phyloP scores from a whole-genome alignment of 2,329 filamentous ascomycete species.

The Fusarium euwallaceae region DNA sequence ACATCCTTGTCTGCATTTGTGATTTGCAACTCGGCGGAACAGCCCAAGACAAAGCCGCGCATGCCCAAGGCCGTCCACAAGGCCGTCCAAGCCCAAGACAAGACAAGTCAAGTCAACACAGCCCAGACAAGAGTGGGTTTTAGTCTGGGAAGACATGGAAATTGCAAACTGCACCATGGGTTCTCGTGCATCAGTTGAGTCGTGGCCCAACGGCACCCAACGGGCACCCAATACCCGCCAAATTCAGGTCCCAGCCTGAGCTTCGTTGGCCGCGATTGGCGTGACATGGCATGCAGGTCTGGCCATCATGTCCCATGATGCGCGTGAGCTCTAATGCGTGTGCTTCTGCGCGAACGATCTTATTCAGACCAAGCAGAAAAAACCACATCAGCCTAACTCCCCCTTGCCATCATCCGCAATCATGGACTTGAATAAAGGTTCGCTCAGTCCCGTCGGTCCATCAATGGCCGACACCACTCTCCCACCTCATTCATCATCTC shows the following conservation, averaged over 20 bases:
- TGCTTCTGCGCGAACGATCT: slow-evolving; percentile 26
- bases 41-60: not conserved
- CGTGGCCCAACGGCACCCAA: slow-evolving; percentile 40
- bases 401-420: not conserved
- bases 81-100: not conserved
- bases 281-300: slow-evolving; percentile 28
- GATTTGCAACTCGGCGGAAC: not conserved
- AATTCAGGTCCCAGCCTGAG: slow-evolving; percentile 36
- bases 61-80: not conserved
- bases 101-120: slow-evolving; percentile 10
- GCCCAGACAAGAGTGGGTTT: slow-evolving; percentile 19
- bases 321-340: slow-evolving; percentile 39
- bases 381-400: not conserved
- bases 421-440: slow-evolving; percentile 22
- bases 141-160: slow-evolving; percentile 30
- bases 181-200: slow-evolving; percentile 5
- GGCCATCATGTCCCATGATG: slow-evolving; percentile 32
- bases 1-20: not conserved
- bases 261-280: slow-evolving; percentile 31
- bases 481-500: not conserved
- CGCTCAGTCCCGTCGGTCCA: not conserved
- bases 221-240: slow-evolving; percentile 29
- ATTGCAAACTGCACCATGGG: slow-evolving; percentile 25
- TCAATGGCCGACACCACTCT: not conserved
- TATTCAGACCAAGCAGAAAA: slow-evolving; percentile 9